phyloP scores from a whole-genome alignment of 2,329 filamentous ascomycete species.

The Nemania abortiva region DNA sequence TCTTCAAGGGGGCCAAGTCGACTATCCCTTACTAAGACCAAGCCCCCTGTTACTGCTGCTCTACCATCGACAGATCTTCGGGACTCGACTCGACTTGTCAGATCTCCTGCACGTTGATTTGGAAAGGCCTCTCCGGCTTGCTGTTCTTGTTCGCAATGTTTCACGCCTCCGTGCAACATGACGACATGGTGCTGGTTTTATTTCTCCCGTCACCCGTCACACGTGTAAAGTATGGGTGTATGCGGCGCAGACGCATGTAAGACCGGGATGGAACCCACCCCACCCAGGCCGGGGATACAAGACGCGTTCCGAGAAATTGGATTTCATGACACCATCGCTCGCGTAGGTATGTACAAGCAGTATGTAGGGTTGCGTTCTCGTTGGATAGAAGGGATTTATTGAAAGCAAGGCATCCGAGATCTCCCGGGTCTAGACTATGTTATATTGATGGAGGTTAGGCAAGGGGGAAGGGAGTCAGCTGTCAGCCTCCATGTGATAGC shows the following conservation, averaged over 20 bases:
- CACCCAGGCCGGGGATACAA: not conserved
- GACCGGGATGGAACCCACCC: slow-evolving; percentile 30
- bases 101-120: not conserved
- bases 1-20: not conserved
- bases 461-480: not conserved
- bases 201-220: not conserved
- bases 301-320: slow-evolving; percentile 31
- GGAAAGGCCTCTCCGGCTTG: not conserved
- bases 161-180: slow-evolving; percentile 7
- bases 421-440: not conserved
- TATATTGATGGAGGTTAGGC: not conserved
- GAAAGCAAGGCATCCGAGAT: not conserved
- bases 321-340: slow-evolving; percentile 4
- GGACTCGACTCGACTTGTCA: not conserved
- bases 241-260: slow-evolving; percentile 28
- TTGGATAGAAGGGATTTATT: not conserved
- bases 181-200: not conserved
- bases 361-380: not conserved
- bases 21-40: not conserved
- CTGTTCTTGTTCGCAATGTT: not conserved
- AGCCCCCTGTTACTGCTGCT: not conserved
- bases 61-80: not conserved
- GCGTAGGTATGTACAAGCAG: not conserved
- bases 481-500: slow-evolving; percentile 25
- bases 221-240: slow-evolving; percentile 22